These are phyloP conservation scores for Leonotis leonurus DNA, from an alignment of 257 asterid genomes.

Conservation along the genomic window DNA sequence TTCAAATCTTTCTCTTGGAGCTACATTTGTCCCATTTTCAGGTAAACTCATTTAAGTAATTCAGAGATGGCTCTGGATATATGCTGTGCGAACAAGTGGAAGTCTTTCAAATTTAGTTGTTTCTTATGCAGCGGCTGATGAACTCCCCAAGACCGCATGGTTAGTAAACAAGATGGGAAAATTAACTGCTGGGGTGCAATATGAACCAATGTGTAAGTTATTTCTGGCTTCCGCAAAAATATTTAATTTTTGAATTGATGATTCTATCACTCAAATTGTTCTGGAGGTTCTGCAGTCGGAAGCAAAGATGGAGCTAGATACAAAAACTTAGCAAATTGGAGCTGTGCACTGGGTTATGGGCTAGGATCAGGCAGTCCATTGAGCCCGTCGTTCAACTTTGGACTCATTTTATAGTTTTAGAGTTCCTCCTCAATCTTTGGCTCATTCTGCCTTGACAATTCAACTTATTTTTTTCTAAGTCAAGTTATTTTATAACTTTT, in stretches of 20 bases:
- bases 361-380: conserved; percentile 67
- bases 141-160: conserved; percentile 81
- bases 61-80: neutral
- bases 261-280: too few species aligned
- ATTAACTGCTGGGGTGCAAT: too few species aligned
- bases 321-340: conserved; percentile 78
- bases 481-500: neutral
- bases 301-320: conserved; percentile 48
- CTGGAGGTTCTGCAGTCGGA: conserved; percentile 28
- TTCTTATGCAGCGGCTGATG: conserved; percentile 37
- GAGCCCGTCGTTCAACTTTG: conserved; percentile 46
- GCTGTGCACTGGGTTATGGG: conserved; percentile 89
- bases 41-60: conserved; percentile 32
- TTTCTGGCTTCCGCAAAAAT: too few species aligned
- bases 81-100: neutral
- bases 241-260: too few species aligned
- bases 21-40: conserved; percentile 58
- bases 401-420: conserved; percentile 30
- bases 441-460: neutral
- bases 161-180: too few species aligned
- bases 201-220: too few species aligned
- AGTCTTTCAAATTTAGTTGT: conserved; percentile 8
- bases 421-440: neutral
- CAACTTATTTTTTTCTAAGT: conserved; percentile 3
- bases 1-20: too few species aligned